Base-by-base conservation (phyloP, 306 rosid genomes). In the Urtica urens region DNA sequence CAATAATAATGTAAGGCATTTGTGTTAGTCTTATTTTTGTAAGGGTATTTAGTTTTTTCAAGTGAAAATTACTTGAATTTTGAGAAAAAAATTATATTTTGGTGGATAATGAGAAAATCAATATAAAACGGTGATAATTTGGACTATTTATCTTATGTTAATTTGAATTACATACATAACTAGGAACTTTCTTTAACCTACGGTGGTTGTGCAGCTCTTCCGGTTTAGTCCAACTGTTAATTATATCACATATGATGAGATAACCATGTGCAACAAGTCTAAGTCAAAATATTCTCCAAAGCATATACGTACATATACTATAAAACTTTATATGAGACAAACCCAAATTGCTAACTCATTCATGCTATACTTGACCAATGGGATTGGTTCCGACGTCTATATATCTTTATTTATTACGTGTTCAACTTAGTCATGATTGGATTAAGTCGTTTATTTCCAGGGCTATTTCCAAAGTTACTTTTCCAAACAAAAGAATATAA, bases 181-280 rank as follows among this genome's bases (percentile, higher is more conserved):
- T 44, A 14, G 16, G 27, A 26, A 53, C 15, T 42, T 26, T 15
- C 54, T 55, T 31, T 10, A 42, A 49, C 50, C 42, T 19, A 2
- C n/a, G 10, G 8, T 38, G 4, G 6, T 7, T 23, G 25, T 10
- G 17, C 17, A 30, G 3, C 23, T 38, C 10, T 53, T 52, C 45
- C 46, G n/a, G n/a, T 23, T 23, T 22, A 22, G 6, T 51, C 10
- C n/a, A 35, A 34, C 37, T 9, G 35, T 33, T 51, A 8, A 23
- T 53, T 14, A n/a, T n/a, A 35, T 8, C 6, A 14, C 3, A 10
- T 4, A 35, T 35, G n/a, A 7, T 13, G n/a, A 35, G 30, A 52
- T 52, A 23, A 38, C 24, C 15, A 15, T 16, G 23, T n/a, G n/a
- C n/a, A n/a, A n/a, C 58, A 38, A 53, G 37, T 38, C 47, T 26